These are phyloP conservation scores for Neltuma alba DNA, from an alignment of 306 rosid species.

Conservation along the genomic window DNA sequence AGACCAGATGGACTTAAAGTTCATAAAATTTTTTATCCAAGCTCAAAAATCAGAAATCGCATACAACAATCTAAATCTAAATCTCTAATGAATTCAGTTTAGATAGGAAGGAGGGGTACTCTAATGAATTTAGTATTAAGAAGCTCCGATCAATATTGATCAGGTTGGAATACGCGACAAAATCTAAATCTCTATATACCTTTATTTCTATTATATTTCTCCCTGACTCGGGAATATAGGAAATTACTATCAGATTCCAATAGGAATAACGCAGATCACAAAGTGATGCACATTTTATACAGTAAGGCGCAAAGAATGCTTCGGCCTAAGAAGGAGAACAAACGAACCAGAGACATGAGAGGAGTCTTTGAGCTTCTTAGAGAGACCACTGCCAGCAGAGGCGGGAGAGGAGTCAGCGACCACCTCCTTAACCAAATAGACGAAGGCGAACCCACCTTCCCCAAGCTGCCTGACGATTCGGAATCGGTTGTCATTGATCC, in stretches of 20 bases:
- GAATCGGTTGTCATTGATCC: conserved; percentile 98
- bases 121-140: background rate
- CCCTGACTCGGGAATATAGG: background rate
- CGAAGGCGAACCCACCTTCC: conserved; percentile 96
- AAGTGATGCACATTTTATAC: background rate
- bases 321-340: conserved; percentile 3
- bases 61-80: too few species aligned
- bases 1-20: background rate
- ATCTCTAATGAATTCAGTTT: too few species aligned
- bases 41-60: background rate
- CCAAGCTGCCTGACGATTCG: conserved; percentile 91
- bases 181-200: background rate
- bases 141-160: conserved; percentile 22
- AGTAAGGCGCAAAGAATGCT: background rate
- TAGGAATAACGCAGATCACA: background rate
- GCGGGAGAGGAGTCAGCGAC: conserved; percentile 50
- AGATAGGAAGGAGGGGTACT: background rate
- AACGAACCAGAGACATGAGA: conserved; percentile 77
- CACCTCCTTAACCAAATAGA: conserved; percentile 80
- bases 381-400: conserved; percentile 52
- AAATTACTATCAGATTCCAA: conserved; percentile 8
- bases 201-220: background rate
- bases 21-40: background rate
- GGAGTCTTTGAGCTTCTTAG: conserved; percentile 74
- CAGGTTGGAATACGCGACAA: conserved; percentile 19